Evolutionary conservation across 179 eudicot genomes (phyloP).

Genomic region (Spinacia oleracea): DNA sequence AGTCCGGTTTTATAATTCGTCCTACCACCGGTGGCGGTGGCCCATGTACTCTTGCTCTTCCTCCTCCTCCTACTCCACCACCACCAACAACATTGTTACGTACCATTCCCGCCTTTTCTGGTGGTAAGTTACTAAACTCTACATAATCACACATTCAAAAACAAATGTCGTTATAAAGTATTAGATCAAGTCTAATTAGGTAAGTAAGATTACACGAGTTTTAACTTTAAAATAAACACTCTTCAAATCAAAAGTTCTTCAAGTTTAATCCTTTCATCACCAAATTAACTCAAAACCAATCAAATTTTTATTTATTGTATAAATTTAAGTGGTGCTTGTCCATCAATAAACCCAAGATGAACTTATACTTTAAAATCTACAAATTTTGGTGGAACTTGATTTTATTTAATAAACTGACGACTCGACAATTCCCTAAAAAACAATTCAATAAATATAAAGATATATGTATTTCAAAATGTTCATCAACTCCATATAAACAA

Average conservation of each 20-base stretch:
- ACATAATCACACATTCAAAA: not conserved
- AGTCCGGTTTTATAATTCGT: constrained; percentile 30
- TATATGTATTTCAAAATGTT: too few relatives aligned
- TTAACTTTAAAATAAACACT: not conserved
- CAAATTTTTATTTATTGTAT: not conserved
- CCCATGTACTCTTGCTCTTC: not conserved
- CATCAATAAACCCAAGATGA: not conserved
- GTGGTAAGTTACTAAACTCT: not conserved
- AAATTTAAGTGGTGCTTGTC: not conserved
- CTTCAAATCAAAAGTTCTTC: not conserved
- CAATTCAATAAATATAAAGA: too few relatives aligned
- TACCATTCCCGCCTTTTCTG: not conserved
- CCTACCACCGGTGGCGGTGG: constrained; percentile 22
- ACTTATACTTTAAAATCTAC: too few relatives aligned
- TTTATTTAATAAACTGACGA: not conserved
- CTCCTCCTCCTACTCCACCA: constrained; percentile 1
- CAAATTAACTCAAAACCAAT: not conserved
- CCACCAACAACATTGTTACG: not conserved
- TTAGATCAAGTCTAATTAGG: too few relatives aligned
- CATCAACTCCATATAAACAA: too few relatives aligned
- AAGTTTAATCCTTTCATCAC: not conserved
- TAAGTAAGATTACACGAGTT: not conserved
- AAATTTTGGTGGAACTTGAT: too few relatives aligned
- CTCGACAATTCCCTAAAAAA: not conserved
- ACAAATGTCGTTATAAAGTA: not conserved